Evolutionary conservation across 179 eudicot genomes (phyloP), one percentile per base, ranked within the genome.

Genomic region (Kewa caespitosa): DNA sequence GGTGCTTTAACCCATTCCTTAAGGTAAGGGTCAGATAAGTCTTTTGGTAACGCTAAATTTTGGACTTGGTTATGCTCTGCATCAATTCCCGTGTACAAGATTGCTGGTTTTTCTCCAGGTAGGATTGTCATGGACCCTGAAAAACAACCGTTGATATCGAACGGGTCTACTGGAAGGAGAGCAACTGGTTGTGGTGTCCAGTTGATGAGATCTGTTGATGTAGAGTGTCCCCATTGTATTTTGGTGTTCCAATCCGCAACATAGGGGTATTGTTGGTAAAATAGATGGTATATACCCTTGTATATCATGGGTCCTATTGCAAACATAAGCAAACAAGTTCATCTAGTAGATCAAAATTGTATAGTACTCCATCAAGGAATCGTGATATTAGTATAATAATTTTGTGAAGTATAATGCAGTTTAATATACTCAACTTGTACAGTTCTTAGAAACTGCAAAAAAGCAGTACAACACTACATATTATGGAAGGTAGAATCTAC

Each of bases 91-190:
- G 96, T 91, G 85, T 91, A 91, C 46, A 91, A 73, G 13, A 91
- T 87, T 13, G 84, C 78, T 1, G 93, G 93, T 34, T 84, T 82
- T 25, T 86, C 55, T 0, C 85, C 88, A 0, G 88, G 87, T 27
- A 87, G 87, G 28, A 89, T 86, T 4, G 96, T 91, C 59, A 87
- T 63, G 13, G 88, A 85, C 4, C 88, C 86, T 28, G 88, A 85
- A 86, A 86, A 85, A 50, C 78, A 70, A 25, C 88, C 88, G 0
- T 80, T 72, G 54, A 62, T 78, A 25, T 82, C 86, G 28, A 74
- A 85, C 0, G 88, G 74, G 33, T 79, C 72, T 1, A 86, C 74
- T 2, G 86, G 86, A 36, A 46, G 13, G 34, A 85, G 70, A 15
- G 83, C 81, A 12, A 64, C 77, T 28, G 83, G 86, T 52, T 82